These are phyloP conservation scores for Hymenoscyphus infarciens DNA, from an alignment of 2,329 filamentous ascomycete genomes.

Conservation along the genomic window DNA sequence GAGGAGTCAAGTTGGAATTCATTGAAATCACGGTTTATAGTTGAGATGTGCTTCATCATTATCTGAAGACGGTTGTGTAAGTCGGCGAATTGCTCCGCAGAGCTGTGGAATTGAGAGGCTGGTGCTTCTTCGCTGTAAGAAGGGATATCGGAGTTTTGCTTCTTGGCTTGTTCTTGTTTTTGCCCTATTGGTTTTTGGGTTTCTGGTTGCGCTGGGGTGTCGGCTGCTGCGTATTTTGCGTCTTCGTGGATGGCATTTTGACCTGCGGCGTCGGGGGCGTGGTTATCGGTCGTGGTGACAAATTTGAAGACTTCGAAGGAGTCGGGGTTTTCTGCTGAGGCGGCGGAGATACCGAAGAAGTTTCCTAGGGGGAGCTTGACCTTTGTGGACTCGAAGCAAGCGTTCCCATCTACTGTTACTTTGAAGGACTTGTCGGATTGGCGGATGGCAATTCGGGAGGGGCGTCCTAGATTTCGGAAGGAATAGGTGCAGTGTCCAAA, in stretches of 20 bases:
- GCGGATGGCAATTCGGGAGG: slow-evolving; percentile 71
- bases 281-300: slow-evolving; percentile 60
- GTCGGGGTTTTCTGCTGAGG: slow-evolving; percentile 86
- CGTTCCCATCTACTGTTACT: slow-evolving; percentile 74
- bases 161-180: slow-evolving; percentile 9
- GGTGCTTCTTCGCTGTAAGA: slow-evolving; percentile 41
- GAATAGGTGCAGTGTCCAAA: slow-evolving; percentile 90
- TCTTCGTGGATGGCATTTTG: slow-evolving; percentile 16
- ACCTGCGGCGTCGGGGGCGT: slow-evolving; percentile 31
- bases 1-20: slow-evolving; percentile 38
- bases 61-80: slow-evolving; percentile 79
- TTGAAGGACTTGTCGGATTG: slow-evolving; percentile 65
- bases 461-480: slow-evolving; percentile 87
- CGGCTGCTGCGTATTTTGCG: slow-evolving; percentile 29
- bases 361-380: slow-evolving; percentile 77
- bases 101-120: slow-evolving; percentile 40
- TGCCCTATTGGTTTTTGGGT: slow-evolving; percentile 15
- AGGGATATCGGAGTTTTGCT: slow-evolving; percentile 42
- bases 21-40: slow-evolving; percentile 56
- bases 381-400: slow-evolving; percentile 82
- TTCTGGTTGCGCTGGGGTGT: slow-evolving; percentile 36
- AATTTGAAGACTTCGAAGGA: slow-evolving; percentile 93
- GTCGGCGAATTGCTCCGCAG: slow-evolving; percentile 70
- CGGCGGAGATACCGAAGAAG: slow-evolving; percentile 81
- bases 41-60: slow-evolving; percentile 64